These are phyloP conservation scores for Ilyonectria sp. DNA, from an alignment of 2,329 filamentous ascomycete genomes.

Conservation along the genomic window DNA sequence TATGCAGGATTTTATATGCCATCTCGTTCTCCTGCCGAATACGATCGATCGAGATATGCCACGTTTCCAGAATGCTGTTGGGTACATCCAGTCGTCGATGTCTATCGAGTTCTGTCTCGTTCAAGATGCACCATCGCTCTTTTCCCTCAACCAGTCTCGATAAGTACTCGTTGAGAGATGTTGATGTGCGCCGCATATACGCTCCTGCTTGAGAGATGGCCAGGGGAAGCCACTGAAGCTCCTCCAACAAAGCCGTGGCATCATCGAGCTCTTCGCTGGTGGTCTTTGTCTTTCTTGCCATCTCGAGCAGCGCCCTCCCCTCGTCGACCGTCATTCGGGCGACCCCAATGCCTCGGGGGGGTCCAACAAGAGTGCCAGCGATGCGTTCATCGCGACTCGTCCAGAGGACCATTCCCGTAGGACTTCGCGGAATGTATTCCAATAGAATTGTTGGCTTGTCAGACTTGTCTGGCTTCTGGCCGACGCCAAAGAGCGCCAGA, in stretches of 20 bases:
- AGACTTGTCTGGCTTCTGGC: neutral
- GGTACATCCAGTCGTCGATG: slow-evolving; percentile 46
- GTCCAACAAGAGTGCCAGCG: slow-evolving; percentile 44
- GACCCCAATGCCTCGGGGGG: slow-evolving; percentile 42
- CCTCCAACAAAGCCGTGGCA: slow-evolving; percentile 32
- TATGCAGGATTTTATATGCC: slow-evolving; percentile 49
- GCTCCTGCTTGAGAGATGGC: slow-evolving; percentile 52
- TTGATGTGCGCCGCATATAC: slow-evolving; percentile 50
- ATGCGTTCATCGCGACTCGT: slow-evolving; percentile 52
- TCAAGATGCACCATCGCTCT: slow-evolving; percentile 43
- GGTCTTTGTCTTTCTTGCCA: neutral
- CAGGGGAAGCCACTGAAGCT: slow-evolving; percentile 50
- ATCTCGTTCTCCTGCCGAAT: slow-evolving; percentile 48
- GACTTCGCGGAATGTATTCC: slow-evolving; percentile 45
- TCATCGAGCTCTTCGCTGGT: neutral
- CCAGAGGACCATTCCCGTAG: slow-evolving; percentile 50
- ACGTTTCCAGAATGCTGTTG: slow-evolving; percentile 54
- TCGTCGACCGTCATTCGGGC: slow-evolving; percentile 42
- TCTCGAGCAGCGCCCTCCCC: slow-evolving; percentile 26
- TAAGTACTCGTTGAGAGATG: slow-evolving; percentile 46
- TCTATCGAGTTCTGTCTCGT: slow-evolving; percentile 43
- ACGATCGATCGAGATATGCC: slow-evolving; percentile 51
- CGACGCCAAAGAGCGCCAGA: slow-evolving; percentile 47
- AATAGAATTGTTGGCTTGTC: slow-evolving; percentile 18
- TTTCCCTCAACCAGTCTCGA: slow-evolving; percentile 40